phyloP scores from a whole-genome alignment of 306 rosid species.

The Corylus heterophylla region DNA sequence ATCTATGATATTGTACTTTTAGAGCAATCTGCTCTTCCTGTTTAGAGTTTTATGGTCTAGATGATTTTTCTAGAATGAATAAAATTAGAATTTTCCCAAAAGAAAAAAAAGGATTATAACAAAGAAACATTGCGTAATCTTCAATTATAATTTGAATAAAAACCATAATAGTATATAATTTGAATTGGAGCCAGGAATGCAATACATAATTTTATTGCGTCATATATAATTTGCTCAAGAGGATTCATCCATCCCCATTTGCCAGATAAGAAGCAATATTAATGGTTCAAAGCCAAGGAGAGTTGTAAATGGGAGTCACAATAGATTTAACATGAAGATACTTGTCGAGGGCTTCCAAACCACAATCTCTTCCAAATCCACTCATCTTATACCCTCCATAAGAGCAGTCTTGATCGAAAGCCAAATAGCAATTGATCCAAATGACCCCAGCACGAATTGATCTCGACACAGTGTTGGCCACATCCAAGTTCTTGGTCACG shows the following conservation, averaged over 20 bases:
- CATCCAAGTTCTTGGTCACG: constrained; percentile 63
- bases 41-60: no score
- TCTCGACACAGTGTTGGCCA: constrained; percentile 80
- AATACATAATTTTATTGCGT: no score
- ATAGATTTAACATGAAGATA: constrained; percentile 79
- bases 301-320: constrained; percentile 71
- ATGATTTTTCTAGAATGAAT: no score
- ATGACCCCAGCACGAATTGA: constrained; percentile 72
- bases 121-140: no score
- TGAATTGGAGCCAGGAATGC: no score
- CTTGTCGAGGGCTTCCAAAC: constrained; percentile 57
- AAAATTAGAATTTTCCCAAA: no score
- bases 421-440: constrained; percentile 85
- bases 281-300: constrained; percentile 79
- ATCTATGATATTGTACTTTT: no score
- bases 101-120: no score
- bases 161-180: no score
- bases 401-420: constrained; percentile 61
- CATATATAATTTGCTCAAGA: no score
- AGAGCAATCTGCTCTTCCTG: no score
- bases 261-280: neutral
- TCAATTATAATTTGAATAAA: no score
- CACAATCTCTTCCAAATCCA: constrained; percentile 81
- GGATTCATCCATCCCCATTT: neutral
- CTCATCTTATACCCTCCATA: constrained; percentile 82